Evolutionary conservation across 2,329 filamentous ascomycete species (phyloP), one percentile per base, ranked within the genome.

Genomic region (Colletotrichum falcatum): DNA sequence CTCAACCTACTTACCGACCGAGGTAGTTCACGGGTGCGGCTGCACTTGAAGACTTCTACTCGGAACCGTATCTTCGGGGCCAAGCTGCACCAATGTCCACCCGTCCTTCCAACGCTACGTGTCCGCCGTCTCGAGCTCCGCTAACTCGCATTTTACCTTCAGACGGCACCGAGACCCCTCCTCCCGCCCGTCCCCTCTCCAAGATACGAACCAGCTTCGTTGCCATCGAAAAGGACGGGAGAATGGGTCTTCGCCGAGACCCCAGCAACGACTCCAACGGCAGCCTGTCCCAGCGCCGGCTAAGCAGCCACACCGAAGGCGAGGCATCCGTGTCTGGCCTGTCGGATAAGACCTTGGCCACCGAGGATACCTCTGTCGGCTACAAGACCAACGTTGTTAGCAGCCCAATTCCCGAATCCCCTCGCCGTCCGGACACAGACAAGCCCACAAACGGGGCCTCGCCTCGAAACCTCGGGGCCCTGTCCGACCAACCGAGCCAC

Each of bases 161-260:
- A 70, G 71, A 72, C 37, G 62, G 74, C 69, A 71, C 71, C 62
- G 69, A 72, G 49, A 73, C 72, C 20, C 73, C 73, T 59, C 65
- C 58, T 5, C 16, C 60, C 30, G 60, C 89, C 39, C 85, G 91
- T 76, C 92, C 90, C 30, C 86, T 94, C 49, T 93, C 92, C 72
- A 93, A 92, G 80, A 90, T 94, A 53, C 88, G 92, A 74, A 92
- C 92, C 46, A 93, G 85, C 78, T 95, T 95, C 78, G 87, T 95
- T 62, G 88, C 91, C 23, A 87, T 95, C 55, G 91, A 94, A 77
- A 89, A 89, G 72, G 87, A 89, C 80, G 88, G 88, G 64, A 83
- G 85, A 54, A 81, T 89, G 74, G 88, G 88, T 55, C 79, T 90
- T 37, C 83, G 82, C 75, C 79, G 83, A 69, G 81, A 84, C 51